Evolutionary conservation across 805 yeast genomes (phyloP).

Genomic region (Dipodascus geniculatus): DNA sequence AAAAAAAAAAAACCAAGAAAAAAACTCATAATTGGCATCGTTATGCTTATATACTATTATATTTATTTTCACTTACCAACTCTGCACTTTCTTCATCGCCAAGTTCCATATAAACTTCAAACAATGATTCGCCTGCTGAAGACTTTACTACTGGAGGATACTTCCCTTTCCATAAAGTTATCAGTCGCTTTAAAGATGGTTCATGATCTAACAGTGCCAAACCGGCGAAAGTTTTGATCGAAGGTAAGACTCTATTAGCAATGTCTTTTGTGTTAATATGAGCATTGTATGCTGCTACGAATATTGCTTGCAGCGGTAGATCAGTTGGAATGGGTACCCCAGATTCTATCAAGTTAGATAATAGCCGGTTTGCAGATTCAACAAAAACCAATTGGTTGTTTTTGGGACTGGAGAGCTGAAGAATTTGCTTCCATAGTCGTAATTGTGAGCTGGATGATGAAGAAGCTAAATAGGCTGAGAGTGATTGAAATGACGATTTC

Average conservation of each 20-base stretch:
- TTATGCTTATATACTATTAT: neutral
- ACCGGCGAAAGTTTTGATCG: conserved; percentile 34
- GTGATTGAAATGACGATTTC: conserved; percentile 7
- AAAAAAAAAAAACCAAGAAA: no score
- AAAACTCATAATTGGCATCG: no score
- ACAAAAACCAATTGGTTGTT: conserved; percentile 4
- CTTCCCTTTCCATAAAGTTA: neutral
- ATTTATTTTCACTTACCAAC: neutral
- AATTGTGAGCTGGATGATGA: conserved; percentile 1
- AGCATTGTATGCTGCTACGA: conserved; percentile 34
- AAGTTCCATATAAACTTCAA: neutral
- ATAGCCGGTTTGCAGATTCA: conserved; percentile 3
- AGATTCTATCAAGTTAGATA: conserved; percentile 8
- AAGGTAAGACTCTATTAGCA: conserved; percentile 26
- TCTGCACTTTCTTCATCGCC: neutral
- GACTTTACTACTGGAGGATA: neutral
- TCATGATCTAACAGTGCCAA: conserved; percentile 18
- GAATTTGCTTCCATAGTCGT: conserved; percentile 4
- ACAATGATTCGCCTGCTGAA: neutral
- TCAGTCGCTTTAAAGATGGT: conserved; percentile 5
- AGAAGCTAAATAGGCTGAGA: conserved; percentile 5
- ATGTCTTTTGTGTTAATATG: conserved; percentile 38
- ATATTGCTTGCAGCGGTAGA: conserved; percentile 28
- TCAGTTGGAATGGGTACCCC: conserved; percentile 16
- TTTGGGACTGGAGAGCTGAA: neutral